Evolutionary conservation across 305 asterid genomes (phyloP).

Genomic region (Rubia tinctorum): DNA sequence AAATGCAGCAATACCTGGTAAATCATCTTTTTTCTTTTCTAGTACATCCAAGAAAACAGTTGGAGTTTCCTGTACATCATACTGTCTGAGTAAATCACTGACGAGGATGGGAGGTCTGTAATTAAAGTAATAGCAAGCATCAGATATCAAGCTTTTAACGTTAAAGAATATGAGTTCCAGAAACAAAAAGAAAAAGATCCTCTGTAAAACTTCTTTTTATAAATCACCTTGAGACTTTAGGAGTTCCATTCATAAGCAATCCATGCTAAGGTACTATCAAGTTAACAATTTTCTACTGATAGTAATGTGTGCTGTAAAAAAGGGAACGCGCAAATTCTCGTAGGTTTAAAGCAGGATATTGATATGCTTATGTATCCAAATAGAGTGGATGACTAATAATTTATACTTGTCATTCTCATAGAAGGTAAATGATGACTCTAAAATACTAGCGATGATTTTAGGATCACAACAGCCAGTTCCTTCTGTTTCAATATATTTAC

Average conservation of each 20-base stretch:
- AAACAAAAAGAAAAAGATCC: neutral
- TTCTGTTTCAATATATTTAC: neutral
- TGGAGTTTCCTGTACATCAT: conserved; percentile 52
- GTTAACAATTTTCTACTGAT: neutral
- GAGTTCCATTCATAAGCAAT: neutral
- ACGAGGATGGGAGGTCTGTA: conserved; percentile 86
- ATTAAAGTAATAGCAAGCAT: conserved; percentile 22
- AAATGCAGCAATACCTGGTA: conserved; percentile 44
- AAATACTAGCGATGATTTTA: neutral
- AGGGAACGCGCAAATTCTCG: neutral
- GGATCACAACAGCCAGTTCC: neutral
- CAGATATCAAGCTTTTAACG: conserved; percentile 18
- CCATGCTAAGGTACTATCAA: neutral
- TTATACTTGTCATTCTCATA: neutral
- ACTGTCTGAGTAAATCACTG: conserved; percentile 67
- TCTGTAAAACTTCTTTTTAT: neutral
- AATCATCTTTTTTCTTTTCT: conserved; percentile 46
- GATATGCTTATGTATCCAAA: neutral
- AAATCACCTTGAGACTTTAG: neutral
- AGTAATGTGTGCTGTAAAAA: neutral
- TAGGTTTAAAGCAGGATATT: neutral
- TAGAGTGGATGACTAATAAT: neutral
- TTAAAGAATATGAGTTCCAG: neutral
- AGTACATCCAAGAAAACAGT: conserved; percentile 31
- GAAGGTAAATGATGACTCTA: neutral